Base-by-base conservation (phyloP, 2,329 filamentous ascomycete species). In the Hymenotorrendiella dingleyae region DNA sequence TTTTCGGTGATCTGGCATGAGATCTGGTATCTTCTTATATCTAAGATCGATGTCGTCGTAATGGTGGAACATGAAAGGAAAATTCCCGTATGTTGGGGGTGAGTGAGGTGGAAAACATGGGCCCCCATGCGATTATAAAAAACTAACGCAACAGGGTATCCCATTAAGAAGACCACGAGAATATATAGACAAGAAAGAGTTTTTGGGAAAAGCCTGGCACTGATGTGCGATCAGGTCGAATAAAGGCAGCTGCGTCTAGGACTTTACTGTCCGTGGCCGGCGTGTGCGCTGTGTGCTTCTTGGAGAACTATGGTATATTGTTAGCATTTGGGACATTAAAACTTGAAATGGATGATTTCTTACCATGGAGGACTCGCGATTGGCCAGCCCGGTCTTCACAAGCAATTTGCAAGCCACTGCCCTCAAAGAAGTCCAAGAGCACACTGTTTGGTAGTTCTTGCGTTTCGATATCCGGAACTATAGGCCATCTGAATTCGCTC, bases 381-480 rank as follows among this genome's bases (percentile, higher is more conserved):
- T 83, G 79, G 10, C 77, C 74, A 20, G 68, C 63, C 42, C 78
- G 70, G 59, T 80, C 78, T 61, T 78, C 77, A 50, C 80, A 83
- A 17, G 79, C 79, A 54, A 83, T 64, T 57, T 83, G 79, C 44
- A 83, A 64, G n/a, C 74, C 77, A 3, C 78, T 76, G 30, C 78
- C 78, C 38, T 77, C 76, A 14, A 80, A 54, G 48, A 83, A 74
- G 53, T 81, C 75, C 34, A 82, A 64, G 6, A 77, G 70, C 4
- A 82, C 76, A 58, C 89, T 96, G 67, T 96, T 87, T 2, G 91
- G 89, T 40, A 98, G 72, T 67, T 98, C 93, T 66, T 96, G 86
- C 53, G 87, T 73, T 60, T 97, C 93, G 46, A 94, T 82, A 62
- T 97, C 91, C 0, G 93, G 93, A 12, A 86, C 73, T 54, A 83